These are phyloP conservation scores for Pseudogymnoascus sp. DNA, from an alignment of 2,329 filamentous ascomycete species.

Conservation along the genomic window DNA sequence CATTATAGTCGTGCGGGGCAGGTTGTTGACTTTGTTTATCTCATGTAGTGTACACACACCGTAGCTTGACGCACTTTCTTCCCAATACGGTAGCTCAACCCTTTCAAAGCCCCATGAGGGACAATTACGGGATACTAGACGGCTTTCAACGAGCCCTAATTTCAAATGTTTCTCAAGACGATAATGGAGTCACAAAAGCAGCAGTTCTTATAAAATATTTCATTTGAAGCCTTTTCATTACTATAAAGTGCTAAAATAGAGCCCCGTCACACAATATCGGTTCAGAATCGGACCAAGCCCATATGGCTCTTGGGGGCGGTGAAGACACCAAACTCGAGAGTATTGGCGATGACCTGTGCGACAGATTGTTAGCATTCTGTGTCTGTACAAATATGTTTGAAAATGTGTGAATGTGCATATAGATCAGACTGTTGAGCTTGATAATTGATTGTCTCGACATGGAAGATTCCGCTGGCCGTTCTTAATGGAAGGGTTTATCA, in stretches of 20 bases:
- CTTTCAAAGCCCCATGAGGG: background rate
- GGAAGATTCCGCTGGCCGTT: slow-evolving; percentile 56
- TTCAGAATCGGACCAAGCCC: background rate
- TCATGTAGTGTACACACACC: background rate
- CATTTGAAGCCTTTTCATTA: background rate
- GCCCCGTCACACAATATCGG: background rate
- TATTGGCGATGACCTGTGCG: background rate
- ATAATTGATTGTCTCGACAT: slow-evolving; percentile 49
- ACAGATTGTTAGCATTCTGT: slow-evolving; percentile 5
- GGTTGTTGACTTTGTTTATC: background rate
- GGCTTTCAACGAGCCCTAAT: background rate
- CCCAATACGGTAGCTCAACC: background rate
- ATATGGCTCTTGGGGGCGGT: background rate
- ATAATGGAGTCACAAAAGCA: background rate
- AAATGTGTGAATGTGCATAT: slow-evolving; percentile 3
- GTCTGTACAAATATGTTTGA: background rate
- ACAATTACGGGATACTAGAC: background rate
- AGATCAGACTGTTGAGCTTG: slow-evolving; percentile 59
- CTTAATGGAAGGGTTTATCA: slow-evolving; percentile 51
- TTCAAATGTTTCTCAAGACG: background rate
- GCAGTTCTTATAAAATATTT: background rate
- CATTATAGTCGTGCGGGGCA: slow-evolving; percentile 3
- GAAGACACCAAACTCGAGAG: background rate
- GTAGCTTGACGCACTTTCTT: background rate
- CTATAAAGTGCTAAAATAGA: background rate